These are phyloP conservation scores for Psilocybe azurescens DNA, from an alignment of 768 basidiomycete genomes.

Conservation along the genomic window DNA sequence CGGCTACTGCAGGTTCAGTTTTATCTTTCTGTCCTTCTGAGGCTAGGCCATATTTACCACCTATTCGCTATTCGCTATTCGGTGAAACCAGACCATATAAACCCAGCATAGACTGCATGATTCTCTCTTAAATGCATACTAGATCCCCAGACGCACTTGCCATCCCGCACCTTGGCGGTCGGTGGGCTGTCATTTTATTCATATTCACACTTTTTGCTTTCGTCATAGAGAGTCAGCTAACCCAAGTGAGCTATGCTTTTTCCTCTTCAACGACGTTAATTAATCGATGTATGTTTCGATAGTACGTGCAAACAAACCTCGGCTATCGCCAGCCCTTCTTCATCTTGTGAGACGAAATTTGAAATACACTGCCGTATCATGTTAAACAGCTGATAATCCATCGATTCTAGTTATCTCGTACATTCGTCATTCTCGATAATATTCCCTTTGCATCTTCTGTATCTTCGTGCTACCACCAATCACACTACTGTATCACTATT, in stretches of 20 bases:
- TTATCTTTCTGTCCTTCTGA: neutral
- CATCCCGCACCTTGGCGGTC: conserved; percentile 49
- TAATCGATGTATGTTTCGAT: conserved; percentile 10
- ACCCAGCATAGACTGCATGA: neutral
- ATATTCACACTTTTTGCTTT: conserved; percentile 68
- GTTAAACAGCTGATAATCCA: neutral
- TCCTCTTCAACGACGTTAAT: conserved; percentile 1
- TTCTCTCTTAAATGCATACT: conserved; percentile 16
- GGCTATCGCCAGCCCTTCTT: conserved; percentile 90
- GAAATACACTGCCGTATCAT: neutral
- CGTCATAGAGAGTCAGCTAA: conserved; percentile 76
- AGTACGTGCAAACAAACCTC: conserved; percentile 83
- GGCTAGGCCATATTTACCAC: neutral
- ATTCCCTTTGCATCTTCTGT: conserved; percentile 82
- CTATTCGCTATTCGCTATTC: neutral
- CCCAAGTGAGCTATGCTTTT: conserved; percentile 58
- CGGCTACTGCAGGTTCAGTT: conserved; percentile 14
- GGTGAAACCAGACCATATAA: neutral
- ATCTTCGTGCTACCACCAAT: conserved; percentile 57
- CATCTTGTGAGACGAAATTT: conserved; percentile 64
- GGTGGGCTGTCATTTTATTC: conserved; percentile 60
- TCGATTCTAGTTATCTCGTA: conserved; percentile 71
- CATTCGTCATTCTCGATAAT: conserved; percentile 82
- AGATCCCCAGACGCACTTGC: conserved; percentile 23
- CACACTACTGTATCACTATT: conserved; percentile 55